phyloP scores from a whole-genome alignment of 345 rosid species.

The Brassica carinata region DNA sequence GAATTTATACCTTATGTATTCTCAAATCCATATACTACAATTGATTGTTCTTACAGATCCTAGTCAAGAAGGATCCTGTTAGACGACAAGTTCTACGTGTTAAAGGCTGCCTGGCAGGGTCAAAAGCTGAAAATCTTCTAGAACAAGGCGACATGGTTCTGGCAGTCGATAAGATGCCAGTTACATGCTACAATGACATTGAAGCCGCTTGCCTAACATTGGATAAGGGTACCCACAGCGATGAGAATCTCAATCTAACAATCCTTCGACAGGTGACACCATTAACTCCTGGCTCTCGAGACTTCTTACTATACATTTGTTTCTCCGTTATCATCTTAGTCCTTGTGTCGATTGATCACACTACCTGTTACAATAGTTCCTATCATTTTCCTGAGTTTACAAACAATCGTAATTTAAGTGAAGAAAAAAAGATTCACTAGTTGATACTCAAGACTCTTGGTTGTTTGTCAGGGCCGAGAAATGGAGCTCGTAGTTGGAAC shows the following conservation, averaged over 20 bases:
- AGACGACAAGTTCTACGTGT: slow-evolving; percentile 88
- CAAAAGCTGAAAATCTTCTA: slow-evolving; percentile 79
- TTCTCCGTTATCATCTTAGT: neutral
- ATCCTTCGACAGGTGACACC: slow-evolving; percentile 76
- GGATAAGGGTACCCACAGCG: slow-evolving; percentile 52
- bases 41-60: slow-evolving; percentile 51
- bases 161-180: slow-evolving; percentile 82
- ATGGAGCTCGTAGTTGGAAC: slow-evolving; percentile 79
- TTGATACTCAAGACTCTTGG: slow-evolving; percentile 2
- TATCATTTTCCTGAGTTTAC: too few species aligned
- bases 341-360: neutral
- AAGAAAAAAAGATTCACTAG: too few species aligned
- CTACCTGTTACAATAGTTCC: neutral
- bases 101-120: slow-evolving; percentile 91
- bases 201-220: slow-evolving; percentile 78
- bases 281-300: slow-evolving; percentile 11
- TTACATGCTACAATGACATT: slow-evolving; percentile 85
- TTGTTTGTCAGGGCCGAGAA: slow-evolving; percentile 66
- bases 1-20: too few species aligned
- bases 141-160: slow-evolving; percentile 96
- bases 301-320: neutral
- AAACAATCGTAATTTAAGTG: too few species aligned
- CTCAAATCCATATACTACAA: neutral
- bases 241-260: slow-evolving; percentile 69
- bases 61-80: slow-evolving; percentile 81